These are phyloP conservation scores for Begonia masoniana DNA, from an alignment of 306 rosid species.

Conservation along the genomic window DNA sequence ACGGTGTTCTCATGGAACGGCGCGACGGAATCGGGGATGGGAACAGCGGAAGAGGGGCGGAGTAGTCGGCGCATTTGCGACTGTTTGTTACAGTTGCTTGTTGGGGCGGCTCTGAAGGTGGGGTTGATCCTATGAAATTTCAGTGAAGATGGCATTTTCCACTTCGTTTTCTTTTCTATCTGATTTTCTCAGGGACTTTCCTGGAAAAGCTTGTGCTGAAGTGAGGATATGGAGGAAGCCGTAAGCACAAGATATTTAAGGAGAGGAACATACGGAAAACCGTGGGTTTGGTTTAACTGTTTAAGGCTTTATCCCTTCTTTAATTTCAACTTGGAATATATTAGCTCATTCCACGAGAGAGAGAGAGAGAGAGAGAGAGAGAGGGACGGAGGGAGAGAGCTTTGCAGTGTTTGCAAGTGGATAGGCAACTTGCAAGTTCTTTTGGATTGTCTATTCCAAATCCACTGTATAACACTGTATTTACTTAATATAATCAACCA, in stretches of 20 bases:
- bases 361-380: background rate
- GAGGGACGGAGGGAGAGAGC: background rate
- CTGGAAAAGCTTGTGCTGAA: background rate
- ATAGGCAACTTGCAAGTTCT: background rate
- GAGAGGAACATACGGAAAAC: background rate
- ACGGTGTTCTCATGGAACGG: conserved; percentile 23
- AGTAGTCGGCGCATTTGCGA: conserved; percentile 7
- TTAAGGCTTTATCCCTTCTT: background rate
- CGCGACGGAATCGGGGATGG: conserved; percentile 4
- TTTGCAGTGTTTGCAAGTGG: conserved; percentile 2
- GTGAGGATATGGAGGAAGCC: background rate
- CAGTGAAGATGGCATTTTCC: conserved; percentile 27
- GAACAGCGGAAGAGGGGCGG: conserved; percentile 6
- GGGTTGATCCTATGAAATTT: conserved; percentile 23
- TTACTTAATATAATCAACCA: background rate
- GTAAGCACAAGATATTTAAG: background rate
- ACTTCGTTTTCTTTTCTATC: background rate
- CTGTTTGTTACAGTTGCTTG: conserved; percentile 23
- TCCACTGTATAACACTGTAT: background rate
- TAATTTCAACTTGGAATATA: background rate
- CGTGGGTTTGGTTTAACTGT: background rate
- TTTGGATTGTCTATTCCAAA: background rate
- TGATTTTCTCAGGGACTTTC: background rate
- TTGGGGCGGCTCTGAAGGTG: conserved; percentile 13
- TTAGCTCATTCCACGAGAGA: background rate